Evolutionary conservation across 225 moss, liverwort and hornwort genomes (phyloP).

Genomic region (Polytrichum commune): DNA sequence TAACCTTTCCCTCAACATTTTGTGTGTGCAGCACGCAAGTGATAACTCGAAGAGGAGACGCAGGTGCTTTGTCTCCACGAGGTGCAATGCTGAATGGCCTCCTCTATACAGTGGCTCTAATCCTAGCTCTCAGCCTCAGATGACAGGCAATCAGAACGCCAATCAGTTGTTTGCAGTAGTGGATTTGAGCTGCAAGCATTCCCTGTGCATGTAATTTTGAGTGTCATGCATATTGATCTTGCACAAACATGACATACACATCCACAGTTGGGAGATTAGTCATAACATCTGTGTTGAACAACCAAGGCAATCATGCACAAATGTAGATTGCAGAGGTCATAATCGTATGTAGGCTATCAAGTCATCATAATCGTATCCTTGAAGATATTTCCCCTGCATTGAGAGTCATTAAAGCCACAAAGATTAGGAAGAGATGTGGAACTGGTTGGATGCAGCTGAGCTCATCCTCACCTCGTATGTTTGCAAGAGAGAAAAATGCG

Average conservation of each 20-base stretch:
- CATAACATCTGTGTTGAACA: neutral
- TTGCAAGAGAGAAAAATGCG: no score
- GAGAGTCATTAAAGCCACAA: no score
- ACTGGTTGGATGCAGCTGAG: no score
- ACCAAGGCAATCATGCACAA: neutral
- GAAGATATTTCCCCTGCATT: no score
- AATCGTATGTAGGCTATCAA: no score
- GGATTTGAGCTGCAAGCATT: neutral
- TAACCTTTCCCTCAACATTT: neutral
- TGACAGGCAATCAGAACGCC: neutral
- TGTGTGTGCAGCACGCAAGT: neutral
- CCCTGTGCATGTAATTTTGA: neutral
- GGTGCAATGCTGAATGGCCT: neutral
- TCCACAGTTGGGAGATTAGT: neutral
- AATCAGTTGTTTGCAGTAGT: neutral
- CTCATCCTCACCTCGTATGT: no score
- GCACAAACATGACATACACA: neutral
- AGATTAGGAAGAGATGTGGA: no score
- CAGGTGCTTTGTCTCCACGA: neutral
- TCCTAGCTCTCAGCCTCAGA: constrained; percentile 1
- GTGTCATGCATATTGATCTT: neutral
- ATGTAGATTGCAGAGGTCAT: neutral
- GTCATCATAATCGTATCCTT: no score
- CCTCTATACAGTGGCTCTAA: neutral
- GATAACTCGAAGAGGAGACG: neutral